Percentiles rank a stretch among this genome's conserved stretches.
Conservation (phyloP, 2,329 filamentous ascomycete species). For the Lizonia empirigonia region DNA sequence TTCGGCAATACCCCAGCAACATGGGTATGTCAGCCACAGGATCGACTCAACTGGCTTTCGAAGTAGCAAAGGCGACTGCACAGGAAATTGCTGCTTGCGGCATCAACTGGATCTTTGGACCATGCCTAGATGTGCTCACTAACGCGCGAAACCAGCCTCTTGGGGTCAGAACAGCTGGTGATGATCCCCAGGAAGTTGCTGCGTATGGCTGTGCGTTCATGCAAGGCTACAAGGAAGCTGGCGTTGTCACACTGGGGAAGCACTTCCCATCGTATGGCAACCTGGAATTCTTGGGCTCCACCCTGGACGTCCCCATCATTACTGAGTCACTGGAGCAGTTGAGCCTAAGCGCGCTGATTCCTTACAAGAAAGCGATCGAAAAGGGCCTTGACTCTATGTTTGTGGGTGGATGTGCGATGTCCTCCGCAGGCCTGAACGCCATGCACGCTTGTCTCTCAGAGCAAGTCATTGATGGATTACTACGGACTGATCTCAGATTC, state of each 20-base stretch:
- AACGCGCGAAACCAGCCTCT: constrained; percentile 91
- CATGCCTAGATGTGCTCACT: constrained; percentile 90
- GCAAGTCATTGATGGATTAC: constrained; percentile 86
- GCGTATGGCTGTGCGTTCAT: constrained; percentile 90
- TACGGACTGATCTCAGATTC: constrained; percentile 88
- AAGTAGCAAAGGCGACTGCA: constrained; percentile 90
- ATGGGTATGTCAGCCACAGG: constrained; percentile 97
- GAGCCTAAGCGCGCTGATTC: constrained; percentile 87
- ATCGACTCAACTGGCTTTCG: constrained; percentile 81
- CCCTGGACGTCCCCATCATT: constrained; percentile 90
- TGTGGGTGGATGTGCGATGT: constrained; percentile 91
- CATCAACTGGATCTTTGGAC: constrained; percentile 93
- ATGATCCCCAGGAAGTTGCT: constrained; percentile 94
- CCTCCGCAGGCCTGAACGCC: constrained; percentile 88
- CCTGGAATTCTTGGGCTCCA: constrained; percentile 88
- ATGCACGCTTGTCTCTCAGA: constrained; percentile 94
- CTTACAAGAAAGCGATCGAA: constrained; percentile 86
- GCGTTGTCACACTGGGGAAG: constrained; percentile 87
- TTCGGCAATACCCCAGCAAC: constrained; percentile 93
- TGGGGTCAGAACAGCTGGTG: constrained; percentile 85
- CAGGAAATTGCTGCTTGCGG: constrained; percentile 91
- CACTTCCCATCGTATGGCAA: constrained; percentile 98
- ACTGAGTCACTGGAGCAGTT: constrained; percentile 93
- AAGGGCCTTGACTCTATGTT: constrained; percentile 93
- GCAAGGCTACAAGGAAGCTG: constrained; percentile 90